Evolutionary conservation across 352 stramenopile species (phyloP), one percentile per base, ranked within the genome.

Genomic region (Phytophthora macrochlamydospora): DNA sequence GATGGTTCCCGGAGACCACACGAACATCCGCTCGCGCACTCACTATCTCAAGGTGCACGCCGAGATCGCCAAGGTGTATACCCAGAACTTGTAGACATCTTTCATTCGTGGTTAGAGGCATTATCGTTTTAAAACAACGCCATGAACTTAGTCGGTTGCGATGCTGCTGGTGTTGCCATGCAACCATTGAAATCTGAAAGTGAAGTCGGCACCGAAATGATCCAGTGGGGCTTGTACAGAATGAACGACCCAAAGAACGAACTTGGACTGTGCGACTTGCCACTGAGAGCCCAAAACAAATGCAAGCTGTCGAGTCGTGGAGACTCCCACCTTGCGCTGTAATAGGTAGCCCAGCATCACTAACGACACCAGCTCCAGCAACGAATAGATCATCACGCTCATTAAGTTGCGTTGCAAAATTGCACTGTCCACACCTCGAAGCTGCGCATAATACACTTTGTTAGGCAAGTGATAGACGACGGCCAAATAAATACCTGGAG

Each of bases 1-100:
- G 37, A 76, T 94, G 59, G 66, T 94, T 31, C 71, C 85, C 32
- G 85, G 85, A 51, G 83, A 94, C 59, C 85, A 94, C 68, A 88
- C 74, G 12, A 81, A 52, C 38, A 91, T 94, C 59, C 81, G 83
- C 43, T 91, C 78, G 35, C 80, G 81, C 9, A 62, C 60, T n/a
- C 83, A 91, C 56, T 93, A 91, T 67, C 38, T 75, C 40, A 62
- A 77, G 35, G 76, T 92, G 52, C 89, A 89, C 67, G 62, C 65
- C 32, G 83, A 93, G 58, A 90, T 93, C 56, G 81, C 81, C 14
- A 63, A 65, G 31, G 63, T 56, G 33, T 71, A 70, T 56, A 48
- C 64, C 35, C 57, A 68, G 14, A 67, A 56, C 33, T 37, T 37
- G 32, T 52, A 53, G 18, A 24, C 18, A 24, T 24, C 18, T 24